These are phyloP conservation scores for Aspergillus ostianus DNA, from an alignment of 495 filamentous ascomycete species.

Conservation along the genomic window DNA sequence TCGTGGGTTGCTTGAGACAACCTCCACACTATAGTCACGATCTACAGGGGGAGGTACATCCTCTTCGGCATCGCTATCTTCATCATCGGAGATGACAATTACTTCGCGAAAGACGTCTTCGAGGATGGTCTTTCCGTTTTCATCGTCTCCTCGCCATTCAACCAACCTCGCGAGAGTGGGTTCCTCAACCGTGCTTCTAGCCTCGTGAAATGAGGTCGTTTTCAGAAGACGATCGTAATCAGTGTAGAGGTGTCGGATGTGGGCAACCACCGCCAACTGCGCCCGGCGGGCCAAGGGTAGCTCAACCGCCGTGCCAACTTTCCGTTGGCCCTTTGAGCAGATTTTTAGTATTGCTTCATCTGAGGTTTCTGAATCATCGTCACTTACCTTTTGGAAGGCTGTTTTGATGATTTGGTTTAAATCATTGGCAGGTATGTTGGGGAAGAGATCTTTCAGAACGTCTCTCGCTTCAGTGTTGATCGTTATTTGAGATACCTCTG, in stretches of 20 bases:
- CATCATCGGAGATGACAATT: conserved; percentile 78
- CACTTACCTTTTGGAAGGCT: conserved; percentile 78
- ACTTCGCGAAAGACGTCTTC: conserved; percentile 81
- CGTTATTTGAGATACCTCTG: conserved; percentile 53
- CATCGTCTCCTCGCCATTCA: conserved; percentile 86
- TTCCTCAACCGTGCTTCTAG: conserved; percentile 67
- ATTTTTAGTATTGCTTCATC: conserved; percentile 13
- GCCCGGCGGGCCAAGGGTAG: conserved; percentile 70
- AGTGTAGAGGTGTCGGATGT: conserved; percentile 84
- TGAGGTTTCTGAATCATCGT: conserved; percentile 2
- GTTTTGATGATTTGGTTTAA: conserved; percentile 72
- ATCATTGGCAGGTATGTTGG: conserved; percentile 77
- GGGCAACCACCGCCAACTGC: conserved; percentile 79
- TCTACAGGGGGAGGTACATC: conserved; percentile 15
- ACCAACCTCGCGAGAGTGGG: conserved; percentile 69
- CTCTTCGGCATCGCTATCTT: conserved; percentile 59
- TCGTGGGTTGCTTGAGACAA: conserved; percentile 37
- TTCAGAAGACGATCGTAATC: conserved; percentile 78
- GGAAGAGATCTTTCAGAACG: conserved; percentile 78
- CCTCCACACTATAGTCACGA: conserved; percentile 37
- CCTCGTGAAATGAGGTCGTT: conserved; percentile 61
- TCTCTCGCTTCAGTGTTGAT: conserved; percentile 71
- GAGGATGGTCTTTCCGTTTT: conserved; percentile 69
- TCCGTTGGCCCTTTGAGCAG: conserved; percentile 44
- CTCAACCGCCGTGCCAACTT: conserved; percentile 68